Evolutionary conservation across 1,284 basidiomycete species (phyloP), one percentile per base, ranked within the genome.

Genomic region (Microbotryomycetes sp.): DNA sequence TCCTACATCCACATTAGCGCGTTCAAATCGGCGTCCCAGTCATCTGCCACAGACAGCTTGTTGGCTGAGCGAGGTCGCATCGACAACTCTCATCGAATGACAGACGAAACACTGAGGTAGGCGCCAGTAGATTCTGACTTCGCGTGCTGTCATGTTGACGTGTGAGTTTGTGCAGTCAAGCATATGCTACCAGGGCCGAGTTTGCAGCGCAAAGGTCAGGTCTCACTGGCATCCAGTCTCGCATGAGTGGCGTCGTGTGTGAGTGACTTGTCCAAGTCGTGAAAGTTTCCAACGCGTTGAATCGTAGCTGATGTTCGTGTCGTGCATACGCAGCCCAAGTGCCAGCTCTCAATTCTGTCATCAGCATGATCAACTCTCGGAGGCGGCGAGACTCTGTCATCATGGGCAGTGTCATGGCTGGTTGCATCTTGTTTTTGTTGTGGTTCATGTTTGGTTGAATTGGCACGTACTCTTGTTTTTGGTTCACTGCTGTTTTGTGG

Each of bases 101-200:
- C 92, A 32, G 94, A 98, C 74, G 88, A 89, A 51, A 84, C 93
- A 36, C 80, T 97, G 22, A 83, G 88, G 92, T 96, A 73, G 66
- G 86, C 76, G 26, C 29, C 50, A 16, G 19, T 60, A 12, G 36
- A 42, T 42, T 42, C 12, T 12, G 36, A 42, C 9, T 42, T 19
- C 36, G 36, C 9, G 9, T 19, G 36, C 36, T 19, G 55, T n/a
- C 49, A 31, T 22, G 25, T 19, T 46, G 23, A 54, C 29, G 6
- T 22, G 25, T 14, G 30, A 36, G 28, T 51, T 58, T 28, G 23
- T 22, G 3, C 72, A 96, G 92, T 56, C 94, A 98, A 85, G 96
- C 96, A 30, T 96, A 97, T 72, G 94, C 92, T 70, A 97, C 94
- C 0, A 85, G 94, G n/a, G 82, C 88, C 36, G 93, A 97, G 75